Conservation (phyloP, 202 grass and related monocot species). For the Setaria italica region DNA sequence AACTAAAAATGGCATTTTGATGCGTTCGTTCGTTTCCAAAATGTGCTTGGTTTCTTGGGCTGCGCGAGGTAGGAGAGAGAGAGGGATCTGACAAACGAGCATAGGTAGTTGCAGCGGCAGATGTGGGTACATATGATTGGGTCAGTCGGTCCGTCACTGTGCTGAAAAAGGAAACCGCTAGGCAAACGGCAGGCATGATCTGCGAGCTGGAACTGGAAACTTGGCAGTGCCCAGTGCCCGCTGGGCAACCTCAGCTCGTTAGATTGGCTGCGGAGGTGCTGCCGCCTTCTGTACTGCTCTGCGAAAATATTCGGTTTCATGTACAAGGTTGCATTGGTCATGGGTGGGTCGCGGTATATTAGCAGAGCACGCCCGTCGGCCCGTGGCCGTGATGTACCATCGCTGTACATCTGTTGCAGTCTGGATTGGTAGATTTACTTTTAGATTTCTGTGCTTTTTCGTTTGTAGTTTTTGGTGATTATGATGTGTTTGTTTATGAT, state of each 20-base stretch:
- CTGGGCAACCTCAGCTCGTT: background rate
- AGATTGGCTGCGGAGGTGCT: conserved; percentile 39
- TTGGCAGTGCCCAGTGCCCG: conserved; percentile 28
- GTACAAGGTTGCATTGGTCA: conserved; percentile 6
- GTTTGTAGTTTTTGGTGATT: background rate
- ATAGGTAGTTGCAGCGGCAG: conserved; percentile 38
- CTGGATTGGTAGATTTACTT: conserved; percentile 3
- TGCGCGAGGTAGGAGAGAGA: conserved; percentile 25
- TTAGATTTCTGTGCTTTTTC: background rate
- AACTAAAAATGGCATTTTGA: conserved; percentile 47
- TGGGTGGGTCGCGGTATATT: conserved; percentile 16
- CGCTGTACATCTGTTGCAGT: conserved; percentile 32
- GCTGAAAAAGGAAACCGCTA: conserved; percentile 50
- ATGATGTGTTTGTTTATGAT: background rate
- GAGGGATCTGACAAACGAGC: conserved; percentile 37
- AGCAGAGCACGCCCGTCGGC: conserved; percentile 16
- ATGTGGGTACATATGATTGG: conserved; percentile 53
- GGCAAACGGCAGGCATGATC: conserved; percentile 52
- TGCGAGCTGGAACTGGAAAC: conserved; percentile 57
- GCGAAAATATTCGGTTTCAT: conserved; percentile 32
- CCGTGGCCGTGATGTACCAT: conserved; percentile 25
- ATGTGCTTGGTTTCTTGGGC: conserved; percentile 34
- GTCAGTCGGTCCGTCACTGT: conserved; percentile 45
- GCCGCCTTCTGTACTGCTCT: conserved; percentile 38
- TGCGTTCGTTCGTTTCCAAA: conserved; percentile 36